Evolutionary conservation across 2,329 filamentous ascomycete genomes (phyloP), one percentile per base, ranked within the genome.

Genomic region (Exutisphaerella laricina): DNA sequence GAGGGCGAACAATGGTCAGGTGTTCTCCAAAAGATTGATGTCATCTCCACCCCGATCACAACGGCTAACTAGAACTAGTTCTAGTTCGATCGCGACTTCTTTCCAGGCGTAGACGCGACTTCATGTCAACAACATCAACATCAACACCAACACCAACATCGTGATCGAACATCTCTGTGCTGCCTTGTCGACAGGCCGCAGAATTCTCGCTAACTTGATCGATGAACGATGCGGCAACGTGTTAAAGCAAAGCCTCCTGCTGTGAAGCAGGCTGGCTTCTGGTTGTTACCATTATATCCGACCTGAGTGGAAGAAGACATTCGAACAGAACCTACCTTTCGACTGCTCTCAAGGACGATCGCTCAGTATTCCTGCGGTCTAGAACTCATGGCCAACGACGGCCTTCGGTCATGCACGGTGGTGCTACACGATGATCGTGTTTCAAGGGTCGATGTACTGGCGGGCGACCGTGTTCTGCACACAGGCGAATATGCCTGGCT

Each of bases 401-500:
- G n/a, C n/a, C n/a, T n/a, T n/a, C n/a, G n/a, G 41, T 32, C 51
- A 7, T 63, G 60, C 49, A 59, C 56, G 1, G 49, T 63, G n/a
- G 58, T 62, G 5, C 50, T 63, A 2, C 60, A 63, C 45, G 58
- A 63, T 46, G 57, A 60, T 29, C 45, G 51, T 18, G 47, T 60
- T 5, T 61, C 59, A 0, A 31, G 35, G n/a, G 51, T 58, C 5
- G 55, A 60, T 38, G 53, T 62, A 3, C 53, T 63, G 10, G 55
- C 56, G n/a, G 54, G 58, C 20, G 37, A 46, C 3, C 43, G 53
- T 9, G 47, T 59, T 2, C 50, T 63, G 16, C 54, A 58, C 18
- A 42, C 50, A 8, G 58, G 59, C 21, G 49, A 54, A 31, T 39
- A 58, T 5, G 59, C 53, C 17, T 49, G 46, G 14, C 43, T 63